Conservation (phyloP, 192 early-diverging fungal species). For the Kickxella alabastrina region DNA sequence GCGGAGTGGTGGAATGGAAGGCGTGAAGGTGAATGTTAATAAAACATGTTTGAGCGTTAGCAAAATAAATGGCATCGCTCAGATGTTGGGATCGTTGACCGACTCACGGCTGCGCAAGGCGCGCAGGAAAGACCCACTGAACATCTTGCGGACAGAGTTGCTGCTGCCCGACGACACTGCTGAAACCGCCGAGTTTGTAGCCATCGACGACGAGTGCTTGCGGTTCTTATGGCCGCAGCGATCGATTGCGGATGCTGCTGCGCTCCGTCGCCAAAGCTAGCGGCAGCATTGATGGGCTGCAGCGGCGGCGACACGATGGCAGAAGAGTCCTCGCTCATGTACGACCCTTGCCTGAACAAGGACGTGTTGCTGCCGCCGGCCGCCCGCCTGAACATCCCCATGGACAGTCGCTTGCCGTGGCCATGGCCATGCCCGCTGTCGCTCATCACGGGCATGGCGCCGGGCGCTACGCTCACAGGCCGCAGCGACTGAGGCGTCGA, state of each 20-base stretch:
- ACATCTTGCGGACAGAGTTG: conserved; percentile 46
- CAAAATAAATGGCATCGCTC: not conserved
- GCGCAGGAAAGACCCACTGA: conserved; percentile 44
- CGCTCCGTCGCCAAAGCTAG: conserved; percentile 1
- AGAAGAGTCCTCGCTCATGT: conserved; percentile 28
- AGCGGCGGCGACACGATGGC: conserved; percentile 9
- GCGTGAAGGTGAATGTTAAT: too few species aligned
- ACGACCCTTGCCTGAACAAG: conserved; percentile 33
- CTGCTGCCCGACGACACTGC: conserved; percentile 15
- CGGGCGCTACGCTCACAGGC: conserved; percentile 38
- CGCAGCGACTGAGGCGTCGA: conserved; percentile 30
- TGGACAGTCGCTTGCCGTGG: conserved; percentile 38
- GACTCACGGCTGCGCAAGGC: conserved; percentile 47
- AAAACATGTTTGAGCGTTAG: too few species aligned
- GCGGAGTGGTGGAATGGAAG: too few species aligned
- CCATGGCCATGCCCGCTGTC: conserved; percentile 10
- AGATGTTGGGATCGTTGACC: conserved; percentile 25
- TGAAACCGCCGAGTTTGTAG: conserved; percentile 8
- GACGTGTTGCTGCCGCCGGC: conserved; percentile 27
- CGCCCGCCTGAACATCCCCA: conserved; percentile 32
- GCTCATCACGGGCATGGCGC: conserved; percentile 13
- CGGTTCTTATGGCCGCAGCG: conserved; percentile 22
- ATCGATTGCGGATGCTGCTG: conserved; percentile 19
- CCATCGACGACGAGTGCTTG: conserved; percentile 11
- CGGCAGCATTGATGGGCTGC: conserved; percentile 3